phyloP scores from a whole-genome alignment of 139 green algal species.

The Yamagishiella unicocca region DNA sequence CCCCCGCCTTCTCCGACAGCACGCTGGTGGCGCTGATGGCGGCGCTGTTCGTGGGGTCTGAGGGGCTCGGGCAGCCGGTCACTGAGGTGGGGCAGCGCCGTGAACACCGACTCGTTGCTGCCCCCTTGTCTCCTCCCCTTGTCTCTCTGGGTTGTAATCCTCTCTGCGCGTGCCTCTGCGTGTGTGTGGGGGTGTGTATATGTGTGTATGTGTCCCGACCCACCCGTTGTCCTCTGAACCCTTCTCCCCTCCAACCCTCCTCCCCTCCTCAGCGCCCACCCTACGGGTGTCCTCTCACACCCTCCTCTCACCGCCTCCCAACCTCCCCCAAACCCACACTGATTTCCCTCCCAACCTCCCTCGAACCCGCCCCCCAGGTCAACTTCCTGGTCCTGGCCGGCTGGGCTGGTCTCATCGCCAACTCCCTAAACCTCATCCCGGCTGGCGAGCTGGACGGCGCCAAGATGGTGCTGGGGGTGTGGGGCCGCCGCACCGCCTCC shows the following conservation, averaged over 20 bases:
- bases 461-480: slow-evolving; percentile 66
- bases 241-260: too few relatives aligned
- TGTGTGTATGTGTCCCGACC: too few relatives aligned
- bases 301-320: too few relatives aligned
- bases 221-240: too few relatives aligned
- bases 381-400: slow-evolving; percentile 83
- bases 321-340: too few relatives aligned
- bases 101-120: too few relatives aligned
- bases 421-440: slow-evolving; percentile 77
- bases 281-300: too few relatives aligned
- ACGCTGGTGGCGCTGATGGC: slow-evolving; percentile 50
- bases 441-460: slow-evolving; percentile 78
- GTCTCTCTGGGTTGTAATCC: too few relatives aligned
- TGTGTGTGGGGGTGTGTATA: too few relatives aligned
- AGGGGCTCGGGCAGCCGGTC: slow-evolving; percentile 50
- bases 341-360: background rate
- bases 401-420: slow-evolving; percentile 82
- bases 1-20: slow-evolving; percentile 70
- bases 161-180: too few relatives aligned
- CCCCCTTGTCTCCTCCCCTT: too few relatives aligned
- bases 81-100: slow-evolving; percentile 55
- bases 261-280: too few relatives aligned
- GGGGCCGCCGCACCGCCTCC: slow-evolving; percentile 54
- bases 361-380: slow-evolving; percentile 54
- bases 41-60: slow-evolving; percentile 49